Base-by-base conservation (phyloP, 345 rosid genomes). In the Hypericum androsaemum region DNA sequence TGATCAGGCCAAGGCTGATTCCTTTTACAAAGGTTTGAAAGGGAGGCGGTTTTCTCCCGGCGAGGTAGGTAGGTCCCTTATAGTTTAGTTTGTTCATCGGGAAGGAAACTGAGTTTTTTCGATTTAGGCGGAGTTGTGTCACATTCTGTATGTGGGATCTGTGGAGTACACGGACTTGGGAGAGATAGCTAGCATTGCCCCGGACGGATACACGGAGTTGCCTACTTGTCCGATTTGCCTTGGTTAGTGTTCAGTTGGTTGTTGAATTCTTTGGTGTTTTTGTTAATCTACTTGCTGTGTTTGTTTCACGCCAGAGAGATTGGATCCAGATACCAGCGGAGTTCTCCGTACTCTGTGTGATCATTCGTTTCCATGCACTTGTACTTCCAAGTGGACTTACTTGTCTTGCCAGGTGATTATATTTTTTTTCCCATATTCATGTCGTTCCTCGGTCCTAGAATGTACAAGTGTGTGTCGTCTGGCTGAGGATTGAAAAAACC, bases 151-250 rank as follows among this genome's bases (percentile, higher is more conserved):
- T 61, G 69, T 74, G 61, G 58, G 60, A 38, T 73, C 88, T 7
- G 82, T 92, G 63, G 95, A 88, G 52, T 81, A 68, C 64, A 78
- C 80, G 0, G 97, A 83, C 35, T 76, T 69, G 14, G 83, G 69
- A 3, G 84, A 85, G 61, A 69, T 77, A 57, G 86, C 95, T 2
- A 73, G 86, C 66, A 66, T 76, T 0, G 76, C 95, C 6, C 94
- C 96, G 0, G 35, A 38, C 10, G 94, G 86, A 43, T 88, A 79
- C 61, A 77, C 81, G 0, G 95, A 81, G 75, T 70, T 92, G 59
- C 97, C 98, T 40, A 78, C 88, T 50, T 88, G 98, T 59, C 95
- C 95, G 0, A 79, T 88, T 53, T 88, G 95, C 69, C 89, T 92
- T 37, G 98, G 95, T 85, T 39, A 52, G 88, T 63, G 41, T 13